Conservation (phyloP, 2,329 filamentous ascomycete genomes). For the Fusarium xyrophilum region DNA sequence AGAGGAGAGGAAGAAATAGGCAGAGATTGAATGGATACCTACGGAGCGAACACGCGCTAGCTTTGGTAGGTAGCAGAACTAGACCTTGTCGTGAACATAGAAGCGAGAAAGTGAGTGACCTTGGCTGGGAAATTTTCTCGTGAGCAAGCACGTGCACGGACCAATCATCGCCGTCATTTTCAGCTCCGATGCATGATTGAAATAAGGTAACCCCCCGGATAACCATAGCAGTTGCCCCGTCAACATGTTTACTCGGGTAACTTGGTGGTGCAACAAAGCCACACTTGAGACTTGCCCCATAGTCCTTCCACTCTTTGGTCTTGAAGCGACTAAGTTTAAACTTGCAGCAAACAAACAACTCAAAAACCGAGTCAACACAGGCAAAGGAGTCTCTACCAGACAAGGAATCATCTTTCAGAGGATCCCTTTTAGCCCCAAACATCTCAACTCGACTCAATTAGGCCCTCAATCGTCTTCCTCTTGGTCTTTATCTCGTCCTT, state of each 20-base stretch:
- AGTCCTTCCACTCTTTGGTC: constrained; percentile 30
- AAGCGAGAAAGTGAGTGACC: constrained; percentile 1
- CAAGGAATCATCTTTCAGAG: constrained; percentile 5
- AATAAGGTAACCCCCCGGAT: constrained; percentile 6
- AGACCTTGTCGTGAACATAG: constrained; percentile 3
- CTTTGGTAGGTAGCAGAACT: not conserved
- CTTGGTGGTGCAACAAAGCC: constrained; percentile 40
- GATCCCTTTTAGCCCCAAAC: constrained; percentile 9
- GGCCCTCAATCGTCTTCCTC: not conserved
- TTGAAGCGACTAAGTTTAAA: constrained; percentile 21
- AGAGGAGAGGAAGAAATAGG: constrained; percentile 13
- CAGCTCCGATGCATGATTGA: constrained; percentile 13
- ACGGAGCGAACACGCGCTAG: constrained; percentile 12
- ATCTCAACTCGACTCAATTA: constrained; percentile 8
- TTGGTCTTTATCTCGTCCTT: constrained; percentile 8
- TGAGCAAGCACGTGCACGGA: constrained; percentile 33
- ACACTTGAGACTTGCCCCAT: constrained; percentile 37
- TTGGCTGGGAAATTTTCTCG: constrained; percentile 32
- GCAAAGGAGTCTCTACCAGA: not conserved
- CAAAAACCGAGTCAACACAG: constrained; percentile 3
- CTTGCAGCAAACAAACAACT: constrained; percentile 33
- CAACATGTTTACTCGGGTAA: constrained; percentile 47
- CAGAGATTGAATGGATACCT: constrained; percentile 11
- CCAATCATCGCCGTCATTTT: constrained; percentile 27
- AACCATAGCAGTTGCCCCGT: constrained; percentile 43